Base-by-base conservation (phyloP, 192 early-diverging fungal species). In the Lunasporangiospora selenospora region DNA sequence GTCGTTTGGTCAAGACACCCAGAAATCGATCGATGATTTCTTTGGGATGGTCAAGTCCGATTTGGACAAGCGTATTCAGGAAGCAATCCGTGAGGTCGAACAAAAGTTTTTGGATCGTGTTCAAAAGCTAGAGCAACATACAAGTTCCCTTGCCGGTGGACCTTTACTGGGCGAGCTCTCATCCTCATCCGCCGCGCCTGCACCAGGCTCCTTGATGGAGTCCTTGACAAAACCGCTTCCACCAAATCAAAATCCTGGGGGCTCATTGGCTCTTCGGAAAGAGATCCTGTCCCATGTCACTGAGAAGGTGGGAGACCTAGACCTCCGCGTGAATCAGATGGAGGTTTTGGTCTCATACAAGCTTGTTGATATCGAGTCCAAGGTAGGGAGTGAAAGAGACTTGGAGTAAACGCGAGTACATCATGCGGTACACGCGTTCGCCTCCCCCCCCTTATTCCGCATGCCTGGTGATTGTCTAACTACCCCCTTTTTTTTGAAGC, bases 11-110 rank as follows among this genome's bases (percentile, higher is more conserved):
- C 60, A 62, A 6, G 69, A 73, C 24, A 73, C 69, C 10, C 69
- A 73, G 53, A 73, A 58, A 43, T 73, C 69, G 6, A 73, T 73
- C 26, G 69, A 73, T 24, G 61, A 73, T 33, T 73, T 73, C 63
- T 73, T 73, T 27, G 61, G 69, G 19, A 73, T 73, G 60, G 69
- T 73, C 39, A 73, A 73, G 55, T 57, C 60, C 3, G 69, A 73
- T 26, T 43, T 73, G 3, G 69, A 73, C 49, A 63, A 73, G 36
- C 60, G 69, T 15, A 73, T 73, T 37, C 69, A 73, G 58, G 59
- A 73, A 33, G 69, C 69, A 1, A 73, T 73, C 26, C 69, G 63
- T 45, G 69, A 73, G 42, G 69, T 73, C 21, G 69, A 73, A 16
- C 60, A 73, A 63, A 73, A 73, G 55, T 73, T 73, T 36, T 42